Evolutionary conservation across 139 green algal genomes (phyloP), one percentile per base, ranked within the genome.

Genomic region (Picochlorum costavermella): DNA sequence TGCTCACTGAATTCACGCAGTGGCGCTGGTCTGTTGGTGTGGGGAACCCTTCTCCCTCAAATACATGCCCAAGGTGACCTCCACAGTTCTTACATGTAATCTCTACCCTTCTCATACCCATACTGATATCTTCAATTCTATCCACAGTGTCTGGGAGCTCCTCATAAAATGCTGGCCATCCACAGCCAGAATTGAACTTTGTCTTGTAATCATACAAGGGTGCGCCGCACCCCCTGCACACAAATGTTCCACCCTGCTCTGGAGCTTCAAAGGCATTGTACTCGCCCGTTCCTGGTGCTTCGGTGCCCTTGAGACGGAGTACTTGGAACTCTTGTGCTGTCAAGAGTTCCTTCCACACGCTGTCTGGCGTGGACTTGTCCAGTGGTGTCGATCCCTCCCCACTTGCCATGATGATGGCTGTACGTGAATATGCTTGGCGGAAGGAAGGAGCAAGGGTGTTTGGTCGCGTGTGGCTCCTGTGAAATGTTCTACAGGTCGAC

Each of bases 21-120:
- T 98, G 92, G 6, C 92, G 64, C 64, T 86, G 68, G 70, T 97
- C 77, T 0, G 85, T 96, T 13, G 90, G 85, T 0, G 88, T 98
- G 17, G 72, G 73, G 68, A 97, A 95, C n/a, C 88, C 86, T 80
- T 97, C 83, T 33, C 73, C 75, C 62, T 83, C 82, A 72, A 98
- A 97, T 6, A 96, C 92, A 74, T 98, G 92, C 1, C 93, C 93
- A 48, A 98, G 70, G 67, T 98, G 93, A 3, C 92, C 91, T 5
- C 84, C 88, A 62, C 89, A 96, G 16, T 81, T 84, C n/a, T 56
- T 68, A 73, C 89, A 96, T 11, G 81, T 81, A 60, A 96, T 96
- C 74, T 96, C 88, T 8, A 80, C 64, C 8, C 60, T 40, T 9
- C 5, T 43, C 60, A 66, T 66, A 25, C 60, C 60, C 33, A 66